These are phyloP conservation scores for Phytophthora gonapodyides DNA, from an alignment of 352 stramenopile genomes.

Conservation along the genomic window DNA sequence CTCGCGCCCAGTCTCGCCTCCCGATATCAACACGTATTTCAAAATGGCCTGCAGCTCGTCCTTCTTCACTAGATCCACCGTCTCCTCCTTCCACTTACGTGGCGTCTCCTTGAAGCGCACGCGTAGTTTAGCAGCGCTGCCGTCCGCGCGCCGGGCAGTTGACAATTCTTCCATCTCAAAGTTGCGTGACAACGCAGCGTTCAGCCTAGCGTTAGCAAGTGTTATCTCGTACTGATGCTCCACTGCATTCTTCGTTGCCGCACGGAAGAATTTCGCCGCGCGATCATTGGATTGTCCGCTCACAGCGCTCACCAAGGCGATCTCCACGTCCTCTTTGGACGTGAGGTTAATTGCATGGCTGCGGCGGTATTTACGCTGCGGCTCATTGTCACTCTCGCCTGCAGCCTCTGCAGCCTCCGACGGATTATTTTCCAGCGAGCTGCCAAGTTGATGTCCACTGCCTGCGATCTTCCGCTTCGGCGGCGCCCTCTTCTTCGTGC, in stretches of 20 bases:
- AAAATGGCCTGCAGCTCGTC: conserved; percentile 72
- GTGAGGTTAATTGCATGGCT: conserved; percentile 60
- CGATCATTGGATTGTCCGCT: conserved; percentile 57
- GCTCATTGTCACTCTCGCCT: conserved; percentile 17
- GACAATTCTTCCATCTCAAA: conserved; percentile 62
- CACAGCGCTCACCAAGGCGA: conserved; percentile 67
- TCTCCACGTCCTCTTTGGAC: conserved; percentile 80
- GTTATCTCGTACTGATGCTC: conserved; percentile 83
- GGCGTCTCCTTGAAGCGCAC: conserved; percentile 81
- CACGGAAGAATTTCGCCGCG: conserved; percentile 79
- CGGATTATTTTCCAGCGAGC: conserved; percentile 41
- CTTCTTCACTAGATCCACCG: conserved; percentile 63
- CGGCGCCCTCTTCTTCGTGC: conserved; percentile 25
- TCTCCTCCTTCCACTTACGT: conserved; percentile 86
- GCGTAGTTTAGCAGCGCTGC: conserved; percentile 47
- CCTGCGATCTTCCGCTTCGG: conserved; percentile 53
- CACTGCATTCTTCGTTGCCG: conserved; percentile 73
- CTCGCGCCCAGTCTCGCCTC: conserved; percentile 76
- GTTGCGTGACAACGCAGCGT: conserved; percentile 59
- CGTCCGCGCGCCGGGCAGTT: conserved; percentile 27
- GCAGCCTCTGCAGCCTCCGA: conserved; percentile 1
- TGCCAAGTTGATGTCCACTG: conserved; percentile 58
- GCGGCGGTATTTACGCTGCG: conserved; percentile 55
- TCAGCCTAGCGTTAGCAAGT: conserved; percentile 72
- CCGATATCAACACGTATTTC: conserved; percentile 85